phyloP scores from a whole-genome alignment of 192 early-diverging fungal genomes.

The Entomortierella parvispora region DNA sequence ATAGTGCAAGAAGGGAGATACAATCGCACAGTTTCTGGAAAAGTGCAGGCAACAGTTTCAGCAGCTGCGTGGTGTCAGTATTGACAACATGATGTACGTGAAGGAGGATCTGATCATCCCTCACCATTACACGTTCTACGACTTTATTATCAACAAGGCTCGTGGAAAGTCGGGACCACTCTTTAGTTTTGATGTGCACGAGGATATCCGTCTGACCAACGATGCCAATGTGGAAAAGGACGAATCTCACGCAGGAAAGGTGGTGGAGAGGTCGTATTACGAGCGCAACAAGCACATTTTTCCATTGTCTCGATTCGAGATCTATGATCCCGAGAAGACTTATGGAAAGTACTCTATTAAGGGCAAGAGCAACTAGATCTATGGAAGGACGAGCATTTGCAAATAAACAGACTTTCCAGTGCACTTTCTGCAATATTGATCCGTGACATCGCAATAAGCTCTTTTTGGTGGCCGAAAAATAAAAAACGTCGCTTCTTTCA shows the following conservation, averaged over 20 bases:
- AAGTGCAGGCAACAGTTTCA: constrained; percentile 84
- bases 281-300: constrained; percentile 97
- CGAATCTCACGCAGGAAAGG: constrained; percentile 96
- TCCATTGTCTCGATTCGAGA: constrained; percentile 92
- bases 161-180: constrained; percentile 96
- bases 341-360: constrained; percentile 53
- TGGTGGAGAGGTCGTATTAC: constrained; percentile 91
- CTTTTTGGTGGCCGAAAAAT: too few relatives aligned
- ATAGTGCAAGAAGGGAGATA: constrained; percentile 85
- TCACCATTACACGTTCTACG: constrained; percentile 92
- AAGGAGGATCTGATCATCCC: constrained; percentile 98
- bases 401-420: too few relatives aligned
- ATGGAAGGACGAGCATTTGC: too few relatives aligned
- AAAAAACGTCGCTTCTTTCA: too few relatives aligned
- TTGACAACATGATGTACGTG: constrained; percentile 90
- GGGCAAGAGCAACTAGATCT: constrained; percentile 7
- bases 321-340: constrained; percentile 85
- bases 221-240: constrained; percentile 90
- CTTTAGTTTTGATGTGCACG: constrained; percentile 94
- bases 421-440: too few relatives aligned
- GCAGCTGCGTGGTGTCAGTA: constrained; percentile 81
- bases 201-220: constrained; percentile 86
- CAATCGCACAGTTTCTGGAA: constrained; percentile 88
- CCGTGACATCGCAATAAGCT: too few relatives aligned
- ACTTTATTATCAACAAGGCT: constrained; percentile 94